Evolutionary conservation across 2,329 filamentous ascomycete species (phyloP).

Genomic region (Leptographium lundbergii): DNA sequence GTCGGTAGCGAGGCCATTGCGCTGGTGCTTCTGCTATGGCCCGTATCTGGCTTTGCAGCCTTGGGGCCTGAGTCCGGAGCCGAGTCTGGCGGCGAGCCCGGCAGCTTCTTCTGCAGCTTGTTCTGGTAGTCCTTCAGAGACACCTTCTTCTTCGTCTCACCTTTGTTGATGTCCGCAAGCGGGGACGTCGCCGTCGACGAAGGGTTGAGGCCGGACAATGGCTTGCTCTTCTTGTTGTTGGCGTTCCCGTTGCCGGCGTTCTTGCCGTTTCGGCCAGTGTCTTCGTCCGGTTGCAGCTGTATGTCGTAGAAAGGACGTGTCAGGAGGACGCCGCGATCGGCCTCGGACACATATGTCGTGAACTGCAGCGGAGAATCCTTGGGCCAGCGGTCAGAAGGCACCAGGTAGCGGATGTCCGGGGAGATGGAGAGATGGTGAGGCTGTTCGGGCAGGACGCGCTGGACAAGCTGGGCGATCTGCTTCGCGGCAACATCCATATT

Average conservation of each 20-base stretch:
- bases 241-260: neutral
- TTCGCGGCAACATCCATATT: conserved; percentile 16
- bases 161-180: conserved; percentile 15
- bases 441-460: conserved; percentile 13
- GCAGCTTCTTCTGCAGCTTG: conserved; percentile 30
- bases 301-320: conserved; percentile 46
- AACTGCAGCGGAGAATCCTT: conserved; percentile 37
- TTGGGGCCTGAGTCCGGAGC: conserved; percentile 14
- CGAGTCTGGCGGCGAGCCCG: conserved; percentile 18
- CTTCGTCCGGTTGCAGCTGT: conserved; percentile 31
- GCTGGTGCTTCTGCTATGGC: conserved; percentile 11
- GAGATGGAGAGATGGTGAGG: conserved; percentile 38
- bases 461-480: conserved; percentile 13
- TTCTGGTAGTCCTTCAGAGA: conserved; percentile 46
- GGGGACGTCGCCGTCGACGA: conserved; percentile 16
- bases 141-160: conserved; percentile 29
- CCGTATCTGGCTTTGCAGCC: conserved; percentile 4
- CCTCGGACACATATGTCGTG: conserved; percentile 43
- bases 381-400: conserved; percentile 28
- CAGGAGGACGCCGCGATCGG: conserved; percentile 43
- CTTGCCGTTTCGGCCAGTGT: neutral
- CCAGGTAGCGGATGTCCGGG: conserved; percentile 33
- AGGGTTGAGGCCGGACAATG: conserved; percentile 20
- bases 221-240: neutral
- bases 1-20: conserved; percentile 7